phyloP scores from a whole-genome alignment of 257 asterid species.

The Solanum clarkiae region DNA sequence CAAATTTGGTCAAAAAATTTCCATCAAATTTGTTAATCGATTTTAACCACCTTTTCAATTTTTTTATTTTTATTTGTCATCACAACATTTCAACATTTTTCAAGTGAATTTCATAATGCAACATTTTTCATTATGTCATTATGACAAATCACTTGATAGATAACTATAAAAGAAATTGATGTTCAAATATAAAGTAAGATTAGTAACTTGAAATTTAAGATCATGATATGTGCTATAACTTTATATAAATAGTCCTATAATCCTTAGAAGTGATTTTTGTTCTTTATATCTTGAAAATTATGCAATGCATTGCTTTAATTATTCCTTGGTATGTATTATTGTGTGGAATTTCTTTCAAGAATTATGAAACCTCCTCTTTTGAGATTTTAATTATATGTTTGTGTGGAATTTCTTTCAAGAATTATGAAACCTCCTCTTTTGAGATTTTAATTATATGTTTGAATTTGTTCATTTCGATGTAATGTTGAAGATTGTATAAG shows the following conservation, averaged over 20 bases:
- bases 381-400: not conserved
- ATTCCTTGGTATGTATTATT: not conserved
- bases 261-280: not conserved
- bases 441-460: not conserved
- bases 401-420: not conserved
- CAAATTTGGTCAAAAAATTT: not conserved
- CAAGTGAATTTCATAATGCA: not conserved
- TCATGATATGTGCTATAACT: not conserved
- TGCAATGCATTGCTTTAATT: not conserved
- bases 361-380: not conserved
- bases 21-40: too few relatives aligned
- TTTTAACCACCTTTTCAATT: too few relatives aligned
- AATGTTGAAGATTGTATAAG: slow-evolving; percentile 1
- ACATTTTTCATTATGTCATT: not conserved
- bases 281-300: not conserved
- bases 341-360: not conserved
- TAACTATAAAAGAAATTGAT: not conserved
- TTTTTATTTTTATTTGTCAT: too few relatives aligned
- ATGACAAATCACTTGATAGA: not conserved
- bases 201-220: not conserved
- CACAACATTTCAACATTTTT: too few relatives aligned
- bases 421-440: not conserved
- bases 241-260: not conserved
- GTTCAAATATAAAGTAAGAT: not conserved
- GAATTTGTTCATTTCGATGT: not conserved